Evolutionary conservation across 2,329 filamentous ascomycete species (phyloP).

Genomic region (Colletotrichum abscissum): DNA sequence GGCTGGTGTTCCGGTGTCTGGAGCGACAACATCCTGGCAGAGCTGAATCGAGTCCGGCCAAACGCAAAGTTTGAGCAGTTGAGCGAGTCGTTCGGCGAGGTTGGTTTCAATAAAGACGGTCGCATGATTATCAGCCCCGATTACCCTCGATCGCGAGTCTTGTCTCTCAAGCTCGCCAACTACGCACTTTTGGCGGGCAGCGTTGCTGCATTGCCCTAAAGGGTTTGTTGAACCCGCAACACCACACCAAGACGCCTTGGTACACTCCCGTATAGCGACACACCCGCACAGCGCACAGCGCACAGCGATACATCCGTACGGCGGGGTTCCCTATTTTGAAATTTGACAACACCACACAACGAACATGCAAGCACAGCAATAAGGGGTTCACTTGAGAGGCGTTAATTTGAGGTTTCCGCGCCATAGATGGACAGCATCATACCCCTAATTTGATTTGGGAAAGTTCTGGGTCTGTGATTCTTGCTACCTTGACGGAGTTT

Average conservation of each 20-base stretch:
- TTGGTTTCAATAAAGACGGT: slow-evolving; percentile 69
- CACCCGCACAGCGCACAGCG: no score
- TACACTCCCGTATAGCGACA: not conserved
- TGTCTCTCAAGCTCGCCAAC: slow-evolving; percentile 68
- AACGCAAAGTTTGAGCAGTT: slow-evolving; percentile 69
- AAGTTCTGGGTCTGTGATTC: slow-evolving; percentile 24
- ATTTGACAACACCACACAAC: slow-evolving; percentile 23
- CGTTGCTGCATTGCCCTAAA: slow-evolving; percentile 28
- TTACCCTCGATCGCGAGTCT: slow-evolving; percentile 61
- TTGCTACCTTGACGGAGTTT: slow-evolving; percentile 25
- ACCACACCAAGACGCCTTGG: not conserved
- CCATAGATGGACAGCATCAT: slow-evolving; percentile 34
- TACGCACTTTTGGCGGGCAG: slow-evolving; percentile 59
- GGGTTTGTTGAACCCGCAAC: not conserved
- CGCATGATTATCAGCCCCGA: slow-evolving; percentile 67
- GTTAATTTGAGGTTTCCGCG: slow-evolving; percentile 25
- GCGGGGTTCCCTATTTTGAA: not conserved
- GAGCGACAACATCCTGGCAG: slow-evolving; percentile 74
- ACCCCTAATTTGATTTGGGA: slow-evolving; percentile 35
- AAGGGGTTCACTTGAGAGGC: slow-evolving; percentile 25
- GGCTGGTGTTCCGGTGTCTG: slow-evolving; percentile 76
- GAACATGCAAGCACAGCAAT: slow-evolving; percentile 33
- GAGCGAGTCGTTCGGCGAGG: slow-evolving; percentile 71
- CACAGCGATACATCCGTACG: not conserved
- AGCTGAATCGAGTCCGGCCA: slow-evolving; percentile 70